phyloP scores from a whole-genome alignment of 352 stramenopile genomes.

The Elongisporangium anandrum region DNA sequence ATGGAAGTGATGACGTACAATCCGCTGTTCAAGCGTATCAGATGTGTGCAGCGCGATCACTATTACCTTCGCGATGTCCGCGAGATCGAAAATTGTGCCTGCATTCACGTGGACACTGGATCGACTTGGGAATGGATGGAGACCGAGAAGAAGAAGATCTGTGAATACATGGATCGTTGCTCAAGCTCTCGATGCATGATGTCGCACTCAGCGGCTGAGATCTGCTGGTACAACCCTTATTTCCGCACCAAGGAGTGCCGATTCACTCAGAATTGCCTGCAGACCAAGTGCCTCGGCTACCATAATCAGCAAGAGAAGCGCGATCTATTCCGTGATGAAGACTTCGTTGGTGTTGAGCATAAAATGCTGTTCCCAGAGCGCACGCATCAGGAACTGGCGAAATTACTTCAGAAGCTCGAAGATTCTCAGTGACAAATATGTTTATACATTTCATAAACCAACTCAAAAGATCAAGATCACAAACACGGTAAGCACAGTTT shows the following conservation, averaged over 20 bases:
- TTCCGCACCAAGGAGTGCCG: conserved; percentile 40
- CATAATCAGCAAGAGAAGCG: no score
- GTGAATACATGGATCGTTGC: conserved; percentile 22
- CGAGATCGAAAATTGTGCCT: conserved; percentile 38
- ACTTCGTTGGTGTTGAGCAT: no score
- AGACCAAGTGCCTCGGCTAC: no score
- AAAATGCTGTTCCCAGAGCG: no score
- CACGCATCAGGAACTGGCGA: no score
- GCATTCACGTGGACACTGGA: conserved; percentile 39
- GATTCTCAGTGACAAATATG: no score
- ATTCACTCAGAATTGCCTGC: conserved; percentile 5
- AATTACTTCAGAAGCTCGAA: no score
- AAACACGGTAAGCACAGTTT: no score
- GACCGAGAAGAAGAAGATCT: conserved; percentile 23
- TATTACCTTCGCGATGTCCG: conserved; percentile 35
- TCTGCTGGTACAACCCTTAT: conserved; percentile 47
- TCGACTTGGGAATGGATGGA: conserved; percentile 36
- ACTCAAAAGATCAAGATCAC: no score
- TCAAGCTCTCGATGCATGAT: conserved; percentile 31
- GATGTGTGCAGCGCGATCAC: conserved; percentile 34
- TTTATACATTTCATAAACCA: no score
- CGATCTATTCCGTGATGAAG: no score
- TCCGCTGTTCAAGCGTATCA: conserved; percentile 41
- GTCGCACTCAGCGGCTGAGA: conserved; percentile 40
- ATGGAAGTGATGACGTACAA: conserved; percentile 53